A percentile compares a stretch with the other conserved stretches of the same genome.
phyloP scores from a whole-genome alignment of 2,329 filamentous ascomycete species.

The Cladophialophora bantiana region DNA sequence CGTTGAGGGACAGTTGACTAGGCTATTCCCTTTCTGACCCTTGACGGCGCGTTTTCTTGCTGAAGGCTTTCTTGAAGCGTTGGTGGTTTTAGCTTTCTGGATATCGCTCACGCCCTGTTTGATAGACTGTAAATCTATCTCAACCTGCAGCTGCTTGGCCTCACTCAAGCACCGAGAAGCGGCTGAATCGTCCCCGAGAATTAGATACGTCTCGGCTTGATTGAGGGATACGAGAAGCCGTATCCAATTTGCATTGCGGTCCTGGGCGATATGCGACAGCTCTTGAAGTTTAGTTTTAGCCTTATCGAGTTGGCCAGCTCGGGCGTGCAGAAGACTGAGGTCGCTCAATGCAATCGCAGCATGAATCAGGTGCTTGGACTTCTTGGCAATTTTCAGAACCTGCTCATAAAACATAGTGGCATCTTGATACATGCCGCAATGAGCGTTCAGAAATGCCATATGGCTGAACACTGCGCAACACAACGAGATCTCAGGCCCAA shows the following conservation, averaged over 20 bases:
- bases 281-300: constrained; percentile 7
- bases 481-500: constrained; percentile 79
- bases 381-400: constrained; percentile 74
- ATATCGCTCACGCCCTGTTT: not conserved
- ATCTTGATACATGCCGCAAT: constrained; percentile 86
- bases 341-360: constrained; percentile 19
- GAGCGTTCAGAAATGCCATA: constrained; percentile 78
- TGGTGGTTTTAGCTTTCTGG: not conserved
- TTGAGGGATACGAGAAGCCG: constrained; percentile 18
- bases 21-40: constrained; percentile 7
- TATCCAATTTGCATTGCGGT: not conserved
- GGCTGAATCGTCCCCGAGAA: constrained; percentile 16
- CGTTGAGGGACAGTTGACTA: not conserved
- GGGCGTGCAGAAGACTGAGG: constrained; percentile 31
- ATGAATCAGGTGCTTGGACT: constrained; percentile 7
- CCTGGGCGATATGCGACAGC: not conserved
- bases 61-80: constrained; percentile 3
- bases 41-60: constrained; percentile 21
- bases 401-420: constrained; percentile 88
- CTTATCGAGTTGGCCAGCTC: constrained; percentile 27
- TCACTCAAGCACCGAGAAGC: constrained; percentile 23
- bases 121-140: not conserved
- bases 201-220: constrained; percentile 26
- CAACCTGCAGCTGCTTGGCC: constrained; percentile 6
- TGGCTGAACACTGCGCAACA: constrained; percentile 75